Evolutionary conservation across 495 filamentous ascomycete genomes (phyloP).

Genomic region (Aspergillus heteromorphus): DNA sequence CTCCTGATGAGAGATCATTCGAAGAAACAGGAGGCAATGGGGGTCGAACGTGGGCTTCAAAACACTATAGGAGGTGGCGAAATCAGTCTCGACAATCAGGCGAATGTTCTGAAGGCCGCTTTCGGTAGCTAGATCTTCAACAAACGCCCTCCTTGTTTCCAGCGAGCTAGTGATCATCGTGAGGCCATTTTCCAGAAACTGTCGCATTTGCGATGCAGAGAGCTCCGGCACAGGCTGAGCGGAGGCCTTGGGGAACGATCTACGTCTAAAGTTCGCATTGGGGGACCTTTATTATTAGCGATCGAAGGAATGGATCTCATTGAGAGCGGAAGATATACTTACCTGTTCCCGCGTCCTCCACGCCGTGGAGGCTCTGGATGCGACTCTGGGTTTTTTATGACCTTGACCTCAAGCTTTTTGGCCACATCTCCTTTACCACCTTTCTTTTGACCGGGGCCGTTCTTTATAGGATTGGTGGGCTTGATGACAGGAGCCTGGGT

Average conservation of each 20-base stretch:
- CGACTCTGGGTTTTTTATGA: no score
- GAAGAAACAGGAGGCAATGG: conserved; percentile 10
- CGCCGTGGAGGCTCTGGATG: no score
- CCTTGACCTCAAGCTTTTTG: no score
- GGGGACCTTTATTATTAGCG: background rate
- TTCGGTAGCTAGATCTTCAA: conserved; percentile 5
- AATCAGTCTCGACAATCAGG: conserved; percentile 7
- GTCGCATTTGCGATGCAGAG: background rate
- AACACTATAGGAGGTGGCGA: conserved; percentile 8
- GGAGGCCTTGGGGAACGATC: background rate
- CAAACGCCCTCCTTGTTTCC: background rate
- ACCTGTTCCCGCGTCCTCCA: no score
- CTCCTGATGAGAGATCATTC: conserved; percentile 1
- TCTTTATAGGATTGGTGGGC: no score
- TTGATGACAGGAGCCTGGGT: no score
- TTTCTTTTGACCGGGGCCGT: no score
- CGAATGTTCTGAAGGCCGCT: conserved; percentile 1
- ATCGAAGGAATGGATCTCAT: no score
- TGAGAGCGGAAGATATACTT: no score
- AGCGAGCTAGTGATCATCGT: background rate
- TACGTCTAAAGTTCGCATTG: background rate
- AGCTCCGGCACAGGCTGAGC: background rate
- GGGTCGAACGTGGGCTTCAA: conserved; percentile 6
- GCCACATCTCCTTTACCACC: no score
- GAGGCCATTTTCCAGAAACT: background rate